Evolutionary conservation across 2,329 filamentous ascomycete genomes (phyloP), one percentile per base, ranked within the genome.

Genomic region (Verticillium nubilum): DNA sequence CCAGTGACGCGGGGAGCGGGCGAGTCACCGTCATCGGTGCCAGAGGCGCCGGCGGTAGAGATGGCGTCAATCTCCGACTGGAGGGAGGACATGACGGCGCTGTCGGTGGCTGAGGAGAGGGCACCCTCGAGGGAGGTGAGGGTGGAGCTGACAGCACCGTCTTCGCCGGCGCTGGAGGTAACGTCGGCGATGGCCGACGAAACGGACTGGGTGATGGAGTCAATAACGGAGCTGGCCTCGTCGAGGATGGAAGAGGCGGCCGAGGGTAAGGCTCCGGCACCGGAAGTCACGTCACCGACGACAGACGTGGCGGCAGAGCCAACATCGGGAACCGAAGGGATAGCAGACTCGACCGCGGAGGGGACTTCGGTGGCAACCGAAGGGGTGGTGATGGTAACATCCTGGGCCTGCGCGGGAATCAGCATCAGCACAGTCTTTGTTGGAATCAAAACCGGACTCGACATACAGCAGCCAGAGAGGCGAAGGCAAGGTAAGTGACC

Each of bases 1-100:
- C 71, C 79, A 17, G 77, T 79, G 62, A 72, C 73, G 59, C 68
- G 66, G 53, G 73, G 68, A 54, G 67, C 71, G 6, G 72, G 72
- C 7, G 64, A 69, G 59, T 67, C 63, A 17, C 28, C 52, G 29
- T 59, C 60, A 35, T 59, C 57, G 33, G 59, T 59, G 17, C 37
- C 57, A 7, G 58, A 62, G 19, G 62, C 62, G 17, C 61, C 66
- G 52, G 59, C 54, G 13, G 56, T 57, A 29, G 60, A 58, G 42
- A 23, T 23, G 19, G 42, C 33, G 33, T 10, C 29, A 52, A 28
- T 58, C 54, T 52, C 57, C 50, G 56, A 54, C 61, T 19, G 64
- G 53, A 59, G 62, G 19, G 63, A 59, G 23, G 64, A 63, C 55
- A 59, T 58, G 58, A 42, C 58, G n/a, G 58, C 63, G 17, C 67